Evolutionary conservation across 768 basidiomycete genomes (phyloP).

Genomic region (Phaeolepiota aurea): DNA sequence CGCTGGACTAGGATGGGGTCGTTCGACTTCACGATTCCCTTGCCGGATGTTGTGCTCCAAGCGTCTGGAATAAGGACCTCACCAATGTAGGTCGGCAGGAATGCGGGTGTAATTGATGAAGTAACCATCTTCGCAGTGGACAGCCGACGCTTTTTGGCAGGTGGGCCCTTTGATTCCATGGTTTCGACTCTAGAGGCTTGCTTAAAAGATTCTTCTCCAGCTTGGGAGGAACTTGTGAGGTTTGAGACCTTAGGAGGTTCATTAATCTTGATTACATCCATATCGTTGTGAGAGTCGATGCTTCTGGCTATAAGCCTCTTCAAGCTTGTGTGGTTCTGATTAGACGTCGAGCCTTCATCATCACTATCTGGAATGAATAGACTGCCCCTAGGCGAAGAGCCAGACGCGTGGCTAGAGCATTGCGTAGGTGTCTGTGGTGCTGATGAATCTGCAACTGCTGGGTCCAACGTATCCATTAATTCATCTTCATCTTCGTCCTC

Average conservation of each 20-base stretch:
- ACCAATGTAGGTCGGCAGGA: slow-evolving; percentile 46
- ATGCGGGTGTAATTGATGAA: slow-evolving; percentile 8
- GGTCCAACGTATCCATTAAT: neutral
- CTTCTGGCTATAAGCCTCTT: neutral
- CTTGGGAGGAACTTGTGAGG: slow-evolving; percentile 23
- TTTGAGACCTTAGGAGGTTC: slow-evolving; percentile 29
- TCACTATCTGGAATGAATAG: slow-evolving; percentile 28
- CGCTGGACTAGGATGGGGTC: slow-evolving; percentile 54
- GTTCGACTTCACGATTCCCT: slow-evolving; percentile 57
- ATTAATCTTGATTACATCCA: slow-evolving; percentile 21
- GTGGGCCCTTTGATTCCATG: slow-evolving; percentile 3
- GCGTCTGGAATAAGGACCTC: slow-evolving; percentile 64
- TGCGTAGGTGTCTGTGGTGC: slow-evolving; percentile 15
- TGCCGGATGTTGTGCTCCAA: slow-evolving; percentile 73
- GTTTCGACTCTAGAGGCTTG: slow-evolving; percentile 5
- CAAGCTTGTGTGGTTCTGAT: neutral
- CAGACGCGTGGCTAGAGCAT: slow-evolving; percentile 4
- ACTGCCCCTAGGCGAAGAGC: slow-evolving; percentile 6
- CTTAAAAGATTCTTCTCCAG: neutral
- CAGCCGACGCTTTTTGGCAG: slow-evolving; percentile 44
- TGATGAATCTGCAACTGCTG: slow-evolving; percentile 9
- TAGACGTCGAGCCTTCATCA: slow-evolving; percentile 15
- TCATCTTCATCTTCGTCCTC: slow-evolving; percentile 31
- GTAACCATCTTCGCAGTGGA: slow-evolving; percentile 16
- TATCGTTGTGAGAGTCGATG: slow-evolving; percentile 23